Base-by-base conservation (phyloP, 73 alveolate species). In the Diophrys sp. region DNA sequence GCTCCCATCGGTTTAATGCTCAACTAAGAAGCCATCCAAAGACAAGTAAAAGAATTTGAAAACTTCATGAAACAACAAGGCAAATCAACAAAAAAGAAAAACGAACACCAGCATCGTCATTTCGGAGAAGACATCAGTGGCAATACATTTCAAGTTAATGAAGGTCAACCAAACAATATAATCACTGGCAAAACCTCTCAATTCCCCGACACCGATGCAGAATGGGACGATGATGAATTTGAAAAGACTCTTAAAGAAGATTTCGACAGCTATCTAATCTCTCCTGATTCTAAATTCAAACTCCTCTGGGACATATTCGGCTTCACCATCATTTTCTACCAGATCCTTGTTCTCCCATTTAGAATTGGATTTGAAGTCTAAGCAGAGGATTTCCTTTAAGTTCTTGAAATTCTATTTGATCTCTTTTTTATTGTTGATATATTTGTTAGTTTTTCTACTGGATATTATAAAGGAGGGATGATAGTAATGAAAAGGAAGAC, bases 401-500 rank as follows among this genome's bases (percentile, higher is more conserved):
- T 23, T 28, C 72, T 89, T 5, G 95, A 89, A 31, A 32, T 27
- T 26, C 14, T 70, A 33, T 73, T 84, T 70, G 90, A 87, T 31
- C 23, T 84, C 0, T 31, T 34, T 0, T 89, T 84, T 68, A 25
- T 78, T 71, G 0, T 79, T 1, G 95, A 89, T 71, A 78, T 89
- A 23, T 66, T 72, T 2, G 57, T 89, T 56, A 79, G 56, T 56
- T 84, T 84, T 33, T 84, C 84, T 72, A 89, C 95, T 27, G 95
- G 95, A 29, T 79, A 69, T 53, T 89, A 89, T 34, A 67, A 80
- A n/a, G 76, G 76, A 29, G 95, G 95, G 23, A 30, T 85, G 30
- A 55, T 89, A 24, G 71, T 78, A n/a, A 89, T 84, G 95, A 79
- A 84, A 67, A 54, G 95, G 54, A 70, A 69, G 55, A 83, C 81